Conservation (phyloP, 768 basidiomycete genomes). For the Neoboletus magnificus region DNA sequence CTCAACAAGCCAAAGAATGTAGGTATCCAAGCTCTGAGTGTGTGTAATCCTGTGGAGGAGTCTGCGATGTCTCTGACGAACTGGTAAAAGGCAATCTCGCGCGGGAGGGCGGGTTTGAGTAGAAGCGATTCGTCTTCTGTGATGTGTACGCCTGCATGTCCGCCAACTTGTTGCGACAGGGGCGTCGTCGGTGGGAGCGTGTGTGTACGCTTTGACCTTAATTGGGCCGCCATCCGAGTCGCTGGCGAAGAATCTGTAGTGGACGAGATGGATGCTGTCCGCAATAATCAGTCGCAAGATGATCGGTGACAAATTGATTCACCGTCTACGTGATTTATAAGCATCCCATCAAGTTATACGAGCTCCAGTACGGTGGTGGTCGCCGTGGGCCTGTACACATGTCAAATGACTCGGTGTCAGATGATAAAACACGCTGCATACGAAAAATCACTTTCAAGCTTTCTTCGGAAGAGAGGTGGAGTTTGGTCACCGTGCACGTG, state of each 20-base stretch:
- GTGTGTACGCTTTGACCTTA: conserved; percentile 9
- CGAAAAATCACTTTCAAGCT: not conserved
- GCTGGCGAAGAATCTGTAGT: not conserved
- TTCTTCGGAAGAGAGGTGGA: too few species aligned
- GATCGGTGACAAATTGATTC: too few species aligned
- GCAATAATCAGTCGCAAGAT: too few species aligned
- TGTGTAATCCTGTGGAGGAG: conserved; percentile 14
- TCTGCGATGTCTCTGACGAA: conserved; percentile 35
- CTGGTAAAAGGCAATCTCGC: conserved; percentile 74
- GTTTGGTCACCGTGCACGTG: too few species aligned
- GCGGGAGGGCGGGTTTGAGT: conserved; percentile 68
- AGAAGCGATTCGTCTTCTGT: conserved; percentile 74
- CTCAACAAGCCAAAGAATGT: conserved; percentile 76
- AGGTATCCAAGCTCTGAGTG: conserved; percentile 61
- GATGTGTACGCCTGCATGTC: conserved; percentile 70
- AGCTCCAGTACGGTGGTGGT: too few species aligned
- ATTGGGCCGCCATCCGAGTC: conserved; percentile 6
- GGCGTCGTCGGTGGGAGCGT: conserved; percentile 29
- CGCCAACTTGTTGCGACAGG: conserved; percentile 70
- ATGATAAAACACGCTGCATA: not conserved
- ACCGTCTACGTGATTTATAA: too few species aligned
- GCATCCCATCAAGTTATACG: not conserved
- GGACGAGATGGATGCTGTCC: not conserved
- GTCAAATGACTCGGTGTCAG: not conserved
- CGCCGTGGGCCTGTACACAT: too few species aligned